These are phyloP conservation scores for Periconia digitata DNA, from an alignment of 2,329 filamentous ascomycete species.

Conservation along the genomic window DNA sequence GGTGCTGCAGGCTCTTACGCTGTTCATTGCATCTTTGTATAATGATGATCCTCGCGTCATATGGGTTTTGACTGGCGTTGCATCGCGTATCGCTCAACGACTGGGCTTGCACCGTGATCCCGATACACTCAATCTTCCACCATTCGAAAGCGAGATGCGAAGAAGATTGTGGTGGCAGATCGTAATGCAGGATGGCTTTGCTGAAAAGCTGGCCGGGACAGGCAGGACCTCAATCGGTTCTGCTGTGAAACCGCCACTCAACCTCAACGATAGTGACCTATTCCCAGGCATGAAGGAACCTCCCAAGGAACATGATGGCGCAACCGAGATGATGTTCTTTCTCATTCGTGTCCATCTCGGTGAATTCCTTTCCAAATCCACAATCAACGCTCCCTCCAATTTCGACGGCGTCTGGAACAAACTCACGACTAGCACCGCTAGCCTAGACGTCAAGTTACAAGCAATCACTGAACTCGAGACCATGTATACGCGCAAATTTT, in stretches of 20 bases:
- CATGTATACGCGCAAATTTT: constrained; percentile 43
- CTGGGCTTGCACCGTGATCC: constrained; percentile 65
- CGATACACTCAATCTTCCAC: constrained; percentile 52
- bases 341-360: constrained; percentile 47
- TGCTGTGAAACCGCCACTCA: constrained; percentile 53
- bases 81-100: constrained; percentile 61
- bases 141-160: constrained; percentile 62
- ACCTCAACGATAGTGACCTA: constrained; percentile 57
- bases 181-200: constrained; percentile 60
- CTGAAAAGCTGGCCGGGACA: constrained; percentile 56
- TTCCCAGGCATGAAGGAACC: constrained; percentile 47
- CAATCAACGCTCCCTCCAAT: constrained; percentile 11
- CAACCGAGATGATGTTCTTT: constrained; percentile 55
- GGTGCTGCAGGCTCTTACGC: constrained; percentile 66
- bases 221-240: constrained; percentile 47
- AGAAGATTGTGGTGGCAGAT: constrained; percentile 61
- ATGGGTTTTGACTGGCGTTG: constrained; percentile 66
- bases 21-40: constrained; percentile 59
- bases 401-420: constrained; percentile 30
- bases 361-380: constrained; percentile 36
- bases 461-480: constrained; percentile 47
- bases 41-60: constrained; percentile 55
- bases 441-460: constrained; percentile 27
- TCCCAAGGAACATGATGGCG: constrained; percentile 44
- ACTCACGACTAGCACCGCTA: constrained; percentile 21